Conservation (phyloP, 768 basidiomycete genomes). For the Auriscalpium microsporum region DNA sequence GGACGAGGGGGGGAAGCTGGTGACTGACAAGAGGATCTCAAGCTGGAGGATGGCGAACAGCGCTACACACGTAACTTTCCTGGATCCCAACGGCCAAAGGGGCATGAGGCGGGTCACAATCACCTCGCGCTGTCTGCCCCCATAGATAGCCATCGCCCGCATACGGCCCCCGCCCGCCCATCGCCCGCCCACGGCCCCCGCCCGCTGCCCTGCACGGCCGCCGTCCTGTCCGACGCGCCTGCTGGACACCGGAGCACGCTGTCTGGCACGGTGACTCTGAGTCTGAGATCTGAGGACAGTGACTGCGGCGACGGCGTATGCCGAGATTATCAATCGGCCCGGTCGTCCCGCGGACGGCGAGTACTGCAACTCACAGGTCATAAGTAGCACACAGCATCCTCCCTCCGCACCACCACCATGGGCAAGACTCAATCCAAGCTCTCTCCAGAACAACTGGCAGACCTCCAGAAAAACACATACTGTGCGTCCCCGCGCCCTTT, state of each 20-base stretch:
- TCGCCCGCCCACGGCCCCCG: not conserved
- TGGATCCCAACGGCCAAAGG: not conserved
- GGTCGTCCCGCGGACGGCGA: not conserved
- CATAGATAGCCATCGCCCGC: not conserved
- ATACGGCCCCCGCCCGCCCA: not conserved
- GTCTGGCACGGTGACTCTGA: not conserved
- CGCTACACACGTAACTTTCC: conserved; percentile 6
- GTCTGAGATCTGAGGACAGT: not conserved
- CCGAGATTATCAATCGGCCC: not conserved
- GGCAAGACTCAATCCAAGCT: conserved; percentile 97
- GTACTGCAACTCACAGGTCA: not conserved
- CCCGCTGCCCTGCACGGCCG: too few species aligned
- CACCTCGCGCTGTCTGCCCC: not conserved
- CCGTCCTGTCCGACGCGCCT: too few species aligned
- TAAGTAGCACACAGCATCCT: not conserved
- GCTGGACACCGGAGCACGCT: too few species aligned
- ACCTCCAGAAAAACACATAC: conserved; percentile 97
- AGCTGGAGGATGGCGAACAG: not conserved
- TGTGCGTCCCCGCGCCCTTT: conserved; percentile 41
- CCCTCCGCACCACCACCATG: conserved; percentile 44
- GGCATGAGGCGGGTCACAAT: conserved; percentile 3
- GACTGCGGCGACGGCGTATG: not conserved
- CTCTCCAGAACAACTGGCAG: conserved; percentile 84
- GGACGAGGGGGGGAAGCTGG: conserved; percentile 13
- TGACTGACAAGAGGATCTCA: not conserved